These are phyloP conservation scores for Silene latifolia DNA, from an alignment of 148 eudicot genomes.

Conservation along the genomic window DNA sequence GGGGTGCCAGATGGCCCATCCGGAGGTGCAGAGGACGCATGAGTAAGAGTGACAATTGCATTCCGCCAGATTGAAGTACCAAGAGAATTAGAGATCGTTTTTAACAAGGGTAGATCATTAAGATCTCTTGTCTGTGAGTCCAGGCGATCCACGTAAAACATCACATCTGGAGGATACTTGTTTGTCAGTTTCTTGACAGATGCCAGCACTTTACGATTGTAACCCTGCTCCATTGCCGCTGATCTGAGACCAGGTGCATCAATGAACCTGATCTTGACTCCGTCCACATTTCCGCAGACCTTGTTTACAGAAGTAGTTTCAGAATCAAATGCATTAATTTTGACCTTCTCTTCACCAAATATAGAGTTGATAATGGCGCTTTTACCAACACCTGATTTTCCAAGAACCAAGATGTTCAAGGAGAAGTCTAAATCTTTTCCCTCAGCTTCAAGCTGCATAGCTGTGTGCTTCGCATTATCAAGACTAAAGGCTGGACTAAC, in stretches of 20 bases:
- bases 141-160: slow-evolving; percentile 81
- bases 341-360: slow-evolving; percentile 77
- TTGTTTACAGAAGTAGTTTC: slow-evolving; percentile 54
- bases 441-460: slow-evolving; percentile 67
- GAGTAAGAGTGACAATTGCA: slow-evolving; percentile 83
- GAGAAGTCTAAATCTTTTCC: slow-evolving; percentile 63
- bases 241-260: slow-evolving; percentile 90
- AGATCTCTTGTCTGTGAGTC: slow-evolving; percentile 88
- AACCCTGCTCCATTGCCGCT: slow-evolving; percentile 73
- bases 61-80: slow-evolving; percentile 80
- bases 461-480: slow-evolving; percentile 69
- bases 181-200: slow-evolving; percentile 67
- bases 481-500: slow-evolving; percentile 54
- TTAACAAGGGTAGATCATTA: slow-evolving; percentile 74
- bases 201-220: slow-evolving; percentile 64
- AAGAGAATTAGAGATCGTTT: slow-evolving; percentile 61
- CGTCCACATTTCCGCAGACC: slow-evolving; percentile 61
- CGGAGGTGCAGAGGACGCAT: slow-evolving; percentile 92
- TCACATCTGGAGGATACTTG: slow-evolving; percentile 71
- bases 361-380: slow-evolving; percentile 93
- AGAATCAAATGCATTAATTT: slow-evolving; percentile 68
- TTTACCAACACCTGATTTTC: slow-evolving; percentile 93
- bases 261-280: slow-evolving; percentile 72
- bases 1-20: slow-evolving; percentile 94
- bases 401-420: slow-evolving; percentile 72